Evolutionary conservation across 2,329 filamentous ascomycete species (phyloP).

Genomic region (Tetracladium maxilliforme): DNA sequence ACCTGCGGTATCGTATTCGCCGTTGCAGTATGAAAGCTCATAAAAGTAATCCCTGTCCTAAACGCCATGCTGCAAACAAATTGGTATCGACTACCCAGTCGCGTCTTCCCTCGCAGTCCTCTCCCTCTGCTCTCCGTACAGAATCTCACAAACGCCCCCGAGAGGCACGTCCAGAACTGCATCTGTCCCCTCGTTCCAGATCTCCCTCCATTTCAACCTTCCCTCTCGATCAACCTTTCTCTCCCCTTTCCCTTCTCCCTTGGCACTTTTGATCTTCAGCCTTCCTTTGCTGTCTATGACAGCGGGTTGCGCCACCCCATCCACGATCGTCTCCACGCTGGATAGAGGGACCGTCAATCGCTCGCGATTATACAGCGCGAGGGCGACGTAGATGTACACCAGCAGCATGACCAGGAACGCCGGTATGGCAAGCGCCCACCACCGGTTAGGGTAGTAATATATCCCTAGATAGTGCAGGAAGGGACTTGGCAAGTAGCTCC

Average conservation of each 20-base stretch:
- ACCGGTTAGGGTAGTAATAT: slow-evolving; percentile 91
- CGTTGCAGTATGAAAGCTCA: no score
- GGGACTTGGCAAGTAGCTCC: slow-evolving; percentile 73
- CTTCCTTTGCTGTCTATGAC: slow-evolving; percentile 60
- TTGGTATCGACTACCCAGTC: no score
- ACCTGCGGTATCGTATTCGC: no score
- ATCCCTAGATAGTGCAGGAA: slow-evolving; percentile 89
- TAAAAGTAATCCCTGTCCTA: no score
- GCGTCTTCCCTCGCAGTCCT: no score
- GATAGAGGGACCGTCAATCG: slow-evolving; percentile 70
- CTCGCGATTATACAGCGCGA: slow-evolving; percentile 81
- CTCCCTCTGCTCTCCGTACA: slow-evolving; percentile 56
- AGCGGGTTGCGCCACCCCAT: slow-evolving; percentile 77
- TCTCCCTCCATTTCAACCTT: slow-evolving; percentile 51
- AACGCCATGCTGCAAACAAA: no score
- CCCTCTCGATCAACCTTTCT: slow-evolving; percentile 19
- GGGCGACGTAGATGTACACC: slow-evolving; percentile 85
- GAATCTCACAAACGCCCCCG: slow-evolving; percentile 83
- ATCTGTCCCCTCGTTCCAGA: slow-evolving; percentile 91
- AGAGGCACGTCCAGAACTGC: slow-evolving; percentile 95
- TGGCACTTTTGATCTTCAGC: slow-evolving; percentile 20
- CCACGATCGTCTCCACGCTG: slow-evolving; percentile 79
- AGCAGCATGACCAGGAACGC: slow-evolving; percentile 79
- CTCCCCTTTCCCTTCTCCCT: slow-evolving; percentile 20
- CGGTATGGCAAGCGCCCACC: slow-evolving; percentile 92